These are phyloP conservation scores for Yamadazyma jaroonii DNA, from an alignment of 1,139 yeast species.

Conservation along the genomic window DNA sequence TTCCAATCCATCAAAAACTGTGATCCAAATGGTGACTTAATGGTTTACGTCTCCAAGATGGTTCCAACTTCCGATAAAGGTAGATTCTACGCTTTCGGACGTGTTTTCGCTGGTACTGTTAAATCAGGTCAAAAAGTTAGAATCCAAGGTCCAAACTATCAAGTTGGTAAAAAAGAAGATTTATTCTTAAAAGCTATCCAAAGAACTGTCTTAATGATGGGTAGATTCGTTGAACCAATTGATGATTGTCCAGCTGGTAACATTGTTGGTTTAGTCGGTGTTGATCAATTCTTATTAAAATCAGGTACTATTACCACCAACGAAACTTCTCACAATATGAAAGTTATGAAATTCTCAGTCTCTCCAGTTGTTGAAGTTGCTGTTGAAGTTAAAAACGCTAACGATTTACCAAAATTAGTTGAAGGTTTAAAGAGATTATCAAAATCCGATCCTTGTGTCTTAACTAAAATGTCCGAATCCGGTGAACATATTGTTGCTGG, in stretches of 20 bases:
- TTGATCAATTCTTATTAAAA: conserved; percentile 98
- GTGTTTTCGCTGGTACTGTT: conserved; percentile 99
- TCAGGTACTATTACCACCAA: conserved; percentile 98
- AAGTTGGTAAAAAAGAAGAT: conserved; percentile 97
- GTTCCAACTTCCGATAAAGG: conserved; percentile 99
- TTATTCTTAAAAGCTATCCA: conserved; percentile 95
- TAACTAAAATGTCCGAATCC: conserved; percentile 80
- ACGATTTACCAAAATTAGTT: conserved; percentile 98
- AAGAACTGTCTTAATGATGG: conserved; percentile 99
- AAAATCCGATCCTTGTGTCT: conserved; percentile 99
- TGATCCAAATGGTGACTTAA: conserved; percentile 97
- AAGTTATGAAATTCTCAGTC: conserved; percentile 99
- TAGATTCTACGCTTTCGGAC: conserved; percentile 99
- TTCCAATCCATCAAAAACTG: conserved; percentile 95
- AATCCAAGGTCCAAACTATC: conserved; percentile 99
- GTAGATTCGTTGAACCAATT: conserved; percentile 95
- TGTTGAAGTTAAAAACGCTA: conserved; percentile 99
- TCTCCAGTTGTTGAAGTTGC: conserved; percentile 99
- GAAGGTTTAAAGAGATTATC: conserved; percentile 99
- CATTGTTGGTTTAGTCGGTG: conserved; percentile 99
- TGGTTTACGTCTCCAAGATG: conserved; percentile 99
- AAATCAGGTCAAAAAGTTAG: conserved; percentile 98
- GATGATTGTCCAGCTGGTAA: conserved; percentile 99
- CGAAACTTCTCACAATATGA: conserved; percentile 98
- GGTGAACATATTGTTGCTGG: conserved; percentile 99